Base-by-base conservation (phyloP, 345 rosid species). In the Pistacia atlantica region DNA sequence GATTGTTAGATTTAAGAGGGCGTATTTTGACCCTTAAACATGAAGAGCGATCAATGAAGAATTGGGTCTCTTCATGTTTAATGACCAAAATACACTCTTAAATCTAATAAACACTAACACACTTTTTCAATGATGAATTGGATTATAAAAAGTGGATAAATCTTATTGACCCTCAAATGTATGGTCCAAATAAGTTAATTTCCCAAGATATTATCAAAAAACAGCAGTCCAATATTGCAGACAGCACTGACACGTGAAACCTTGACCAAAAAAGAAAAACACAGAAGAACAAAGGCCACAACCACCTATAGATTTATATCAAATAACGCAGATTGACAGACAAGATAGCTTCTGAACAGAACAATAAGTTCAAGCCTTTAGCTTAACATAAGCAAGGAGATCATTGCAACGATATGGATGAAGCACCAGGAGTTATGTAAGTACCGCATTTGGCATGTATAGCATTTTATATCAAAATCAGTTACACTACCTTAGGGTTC, bases 401-500 rank as follows among this genome's bases (percentile, higher is more conserved):
- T n/a, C 48, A 49, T 11, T 63, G 45, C 22, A 52, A 16, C 17
- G 28, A 18, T 60, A 69, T 14, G 8, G 18, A 22, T 33, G 7
- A 31, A 14, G 46, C 20, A 14, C 42, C 62, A 71, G 37, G 69
- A 68, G 0, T 3, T 11, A 33, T 31, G 37, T 28, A 54, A 68
- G 22, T 22, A 62, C 11, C 48, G 52, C 38, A 55, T 4, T 69
- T 12, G 25, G 52, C 35, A 45, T 38, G 51, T 37, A 59, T 28
- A 58, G 58, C 54, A 20, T 18, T 61, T 18, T 42, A 74, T 14
- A 78, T 6, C 80, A 8, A 54, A 45, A 59, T 17, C 59, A 45
- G 49, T 45, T 25, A 12, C 3, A 33, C 65, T 88, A 97, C 99
- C 98, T 97, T 97, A 2, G 99, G 98, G 87, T 94, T 97, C 88